Conservation (phyloP, 1,284 basidiomycete species). For the Fomes fomentarius region DNA sequence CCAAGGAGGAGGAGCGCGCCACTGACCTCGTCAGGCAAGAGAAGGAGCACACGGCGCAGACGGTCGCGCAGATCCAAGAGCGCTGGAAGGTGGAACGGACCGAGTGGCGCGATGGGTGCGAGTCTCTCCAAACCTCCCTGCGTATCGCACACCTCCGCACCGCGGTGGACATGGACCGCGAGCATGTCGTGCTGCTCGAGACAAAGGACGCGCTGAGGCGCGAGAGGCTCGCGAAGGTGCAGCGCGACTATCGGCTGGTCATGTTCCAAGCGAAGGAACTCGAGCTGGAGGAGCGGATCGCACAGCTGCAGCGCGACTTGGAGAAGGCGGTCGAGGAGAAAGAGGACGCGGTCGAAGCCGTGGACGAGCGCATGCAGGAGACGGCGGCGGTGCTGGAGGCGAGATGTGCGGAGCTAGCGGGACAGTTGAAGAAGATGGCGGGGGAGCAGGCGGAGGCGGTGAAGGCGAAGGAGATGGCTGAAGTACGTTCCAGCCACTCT, state of each 20-base stretch:
- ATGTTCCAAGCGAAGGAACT: conserved; percentile 64
- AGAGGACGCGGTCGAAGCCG: conserved; percentile 38
- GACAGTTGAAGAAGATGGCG: conserved; percentile 39
- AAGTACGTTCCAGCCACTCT: conserved; percentile 28
- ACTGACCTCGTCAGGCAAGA: conserved; percentile 42
- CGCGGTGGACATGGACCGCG: conserved; percentile 53
- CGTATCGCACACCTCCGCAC: conserved; percentile 64
- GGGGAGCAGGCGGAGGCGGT: conserved; percentile 47
- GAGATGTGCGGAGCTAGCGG: conserved; percentile 31
- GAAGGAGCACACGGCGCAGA: conserved; percentile 45
- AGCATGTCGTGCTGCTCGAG: conserved; percentile 49
- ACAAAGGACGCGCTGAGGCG: conserved; percentile 53
- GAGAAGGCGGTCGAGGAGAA: conserved; percentile 47
- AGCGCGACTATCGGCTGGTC: conserved; percentile 65
- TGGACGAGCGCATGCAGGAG: conserved; percentile 34
- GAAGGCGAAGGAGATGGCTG: conserved; percentile 38
- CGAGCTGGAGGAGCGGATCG: conserved; percentile 51
- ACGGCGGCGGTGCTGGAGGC: conserved; percentile 42
- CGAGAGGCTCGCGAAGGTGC: conserved; percentile 57
- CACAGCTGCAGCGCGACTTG: conserved; percentile 41
- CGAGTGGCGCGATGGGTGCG: conserved; percentile 63
- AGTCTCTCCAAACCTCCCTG: conserved; percentile 62
- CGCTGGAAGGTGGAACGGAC: conserved; percentile 55
- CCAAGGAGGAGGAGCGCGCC: conserved; percentile 46
- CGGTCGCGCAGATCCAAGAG: conserved; percentile 46